These are phyloP conservation scores for Sordariomycetes sp. DNA, from an alignment of 2,329 filamentous ascomycete genomes.

Conservation along the genomic window DNA sequence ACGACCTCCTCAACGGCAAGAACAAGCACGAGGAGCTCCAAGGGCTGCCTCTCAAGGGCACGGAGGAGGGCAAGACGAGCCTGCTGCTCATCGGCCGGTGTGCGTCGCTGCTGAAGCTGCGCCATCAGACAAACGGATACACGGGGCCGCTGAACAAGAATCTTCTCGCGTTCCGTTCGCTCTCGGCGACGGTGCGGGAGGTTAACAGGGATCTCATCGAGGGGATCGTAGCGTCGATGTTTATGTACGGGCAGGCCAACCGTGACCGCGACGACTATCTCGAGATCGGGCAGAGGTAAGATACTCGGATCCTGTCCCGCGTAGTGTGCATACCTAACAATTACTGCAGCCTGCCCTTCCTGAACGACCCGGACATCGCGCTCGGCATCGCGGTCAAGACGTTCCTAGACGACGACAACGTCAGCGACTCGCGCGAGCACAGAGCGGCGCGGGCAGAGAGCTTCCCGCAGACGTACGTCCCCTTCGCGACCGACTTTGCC, in stretches of 20 bases:
- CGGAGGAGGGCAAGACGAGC: constrained; percentile 65
- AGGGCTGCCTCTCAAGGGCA: constrained; percentile 43
- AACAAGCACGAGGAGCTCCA: constrained; percentile 44
- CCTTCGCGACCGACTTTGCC: constrained; percentile 44
- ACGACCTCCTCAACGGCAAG: constrained; percentile 66
- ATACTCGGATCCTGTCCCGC: constrained; percentile 6
- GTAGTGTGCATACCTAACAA: constrained; percentile 2
- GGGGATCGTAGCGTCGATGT: constrained; percentile 67
- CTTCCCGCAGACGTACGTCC: constrained; percentile 45
- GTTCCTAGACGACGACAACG: constrained; percentile 62
- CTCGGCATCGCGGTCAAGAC: constrained; percentile 73
- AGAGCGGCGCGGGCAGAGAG: constrained; percentile 31
- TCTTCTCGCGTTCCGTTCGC: constrained; percentile 73
- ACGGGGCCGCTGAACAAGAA: constrained; percentile 90
- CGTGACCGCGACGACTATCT: constrained; percentile 57
- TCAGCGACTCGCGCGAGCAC: constrained; percentile 38
- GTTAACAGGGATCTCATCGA: constrained; percentile 77
- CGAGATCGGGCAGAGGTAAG: constrained; percentile 63
- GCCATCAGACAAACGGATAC: constrained; percentile 79
- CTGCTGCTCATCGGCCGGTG: constrained; percentile 79
- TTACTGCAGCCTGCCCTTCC: constrained; percentile 49
- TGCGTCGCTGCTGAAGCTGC: constrained; percentile 70
- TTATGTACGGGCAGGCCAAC: constrained; percentile 69
- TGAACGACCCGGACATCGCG: constrained; percentile 60
- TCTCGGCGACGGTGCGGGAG: constrained; percentile 69